These are phyloP conservation scores for Castanea mollissima DNA, from an alignment of 306 rosid genomes.

Conservation along the genomic window DNA sequence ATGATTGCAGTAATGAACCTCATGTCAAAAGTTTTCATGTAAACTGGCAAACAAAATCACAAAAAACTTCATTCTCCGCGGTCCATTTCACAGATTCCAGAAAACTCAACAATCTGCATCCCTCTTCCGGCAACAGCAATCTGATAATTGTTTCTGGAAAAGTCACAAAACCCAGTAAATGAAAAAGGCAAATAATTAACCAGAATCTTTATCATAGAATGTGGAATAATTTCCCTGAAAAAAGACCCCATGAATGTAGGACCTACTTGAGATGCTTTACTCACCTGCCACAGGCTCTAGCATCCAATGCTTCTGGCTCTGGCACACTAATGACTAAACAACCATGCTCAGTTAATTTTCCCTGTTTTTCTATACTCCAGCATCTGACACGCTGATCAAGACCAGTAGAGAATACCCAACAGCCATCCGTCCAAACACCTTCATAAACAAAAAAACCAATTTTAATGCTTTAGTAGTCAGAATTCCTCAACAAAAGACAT, in stretches of 20 bases:
- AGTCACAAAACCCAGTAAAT: slow-evolving; percentile 9
- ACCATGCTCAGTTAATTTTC: slow-evolving; percentile 59
- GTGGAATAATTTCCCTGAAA: neutral
- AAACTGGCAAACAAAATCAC: neutral
- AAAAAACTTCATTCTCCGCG: slow-evolving; percentile 17
- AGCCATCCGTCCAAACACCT: slow-evolving; percentile 98
- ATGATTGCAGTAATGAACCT: neutral
- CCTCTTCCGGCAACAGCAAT: slow-evolving; percentile 97
- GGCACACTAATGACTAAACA: slow-evolving; percentile 75
- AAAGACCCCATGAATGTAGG: neutral
- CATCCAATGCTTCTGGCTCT: slow-evolving; percentile 92
- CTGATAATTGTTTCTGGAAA: slow-evolving; percentile 70
- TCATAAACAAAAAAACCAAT: slow-evolving; percentile 29
- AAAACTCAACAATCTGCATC: slow-evolving; percentile 82
- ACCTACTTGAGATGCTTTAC: neutral
- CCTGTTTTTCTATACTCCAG: slow-evolving; percentile 55
- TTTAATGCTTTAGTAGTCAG: slow-evolving; percentile 6
- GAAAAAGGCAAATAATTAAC: slow-evolving; percentile 10
- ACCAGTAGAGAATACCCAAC: slow-evolving; percentile 95
- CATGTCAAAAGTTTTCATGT: neutral
- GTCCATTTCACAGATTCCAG: slow-evolving; percentile 30
- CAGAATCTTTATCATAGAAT: slow-evolving; percentile 10
- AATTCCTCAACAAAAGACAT: slow-evolving; percentile 8
- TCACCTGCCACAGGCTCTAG: slow-evolving; percentile 72
- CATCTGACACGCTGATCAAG: slow-evolving; percentile 96